phyloP scores from a whole-genome alignment of 1,139 yeast genomes.

The Wickerhamiella pararugosa region DNA sequence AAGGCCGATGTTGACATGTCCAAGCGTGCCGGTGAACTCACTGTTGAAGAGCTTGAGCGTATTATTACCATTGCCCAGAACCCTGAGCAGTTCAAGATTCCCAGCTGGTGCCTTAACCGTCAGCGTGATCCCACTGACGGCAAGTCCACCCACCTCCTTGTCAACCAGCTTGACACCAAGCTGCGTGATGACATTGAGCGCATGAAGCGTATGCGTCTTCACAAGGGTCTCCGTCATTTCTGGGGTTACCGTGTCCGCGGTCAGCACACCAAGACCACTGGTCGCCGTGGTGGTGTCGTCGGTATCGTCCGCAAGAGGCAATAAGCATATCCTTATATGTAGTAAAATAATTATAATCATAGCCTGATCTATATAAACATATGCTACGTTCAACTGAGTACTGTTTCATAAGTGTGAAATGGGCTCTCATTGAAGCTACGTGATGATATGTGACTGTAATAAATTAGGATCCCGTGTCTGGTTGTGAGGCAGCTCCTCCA shows the following conservation, averaged over 20 bases:
- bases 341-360: background rate
- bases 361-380: background rate
- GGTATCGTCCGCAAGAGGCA: slow-evolving; percentile 21
- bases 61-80: slow-evolving; percentile 98
- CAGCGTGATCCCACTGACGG: slow-evolving; percentile 98
- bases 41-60: slow-evolving; percentile 99
- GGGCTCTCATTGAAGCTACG: background rate
- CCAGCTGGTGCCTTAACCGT: slow-evolving; percentile 99
- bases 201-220: slow-evolving; percentile 99
- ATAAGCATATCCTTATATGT: slow-evolving; percentile 1
- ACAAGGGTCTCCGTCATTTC: slow-evolving; percentile 99
- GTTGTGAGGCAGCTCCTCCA: background rate
- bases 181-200: slow-evolving; percentile 99
- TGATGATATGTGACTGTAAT: no score
- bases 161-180: slow-evolving; percentile 98
- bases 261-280: slow-evolving; percentile 99
- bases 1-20: slow-evolving; percentile 97
- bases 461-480: background rate
- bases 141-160: slow-evolving; percentile 97
- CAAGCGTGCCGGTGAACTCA: slow-evolving; percentile 99
- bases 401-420: background rate
- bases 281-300: slow-evolving; percentile 60
- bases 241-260: slow-evolving; percentile 94
- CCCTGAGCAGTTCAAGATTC: slow-evolving; percentile 99
- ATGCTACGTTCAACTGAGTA: background rate